Conservation (phyloP, 306 rosid species). For the Luffa acutangula region DNA sequence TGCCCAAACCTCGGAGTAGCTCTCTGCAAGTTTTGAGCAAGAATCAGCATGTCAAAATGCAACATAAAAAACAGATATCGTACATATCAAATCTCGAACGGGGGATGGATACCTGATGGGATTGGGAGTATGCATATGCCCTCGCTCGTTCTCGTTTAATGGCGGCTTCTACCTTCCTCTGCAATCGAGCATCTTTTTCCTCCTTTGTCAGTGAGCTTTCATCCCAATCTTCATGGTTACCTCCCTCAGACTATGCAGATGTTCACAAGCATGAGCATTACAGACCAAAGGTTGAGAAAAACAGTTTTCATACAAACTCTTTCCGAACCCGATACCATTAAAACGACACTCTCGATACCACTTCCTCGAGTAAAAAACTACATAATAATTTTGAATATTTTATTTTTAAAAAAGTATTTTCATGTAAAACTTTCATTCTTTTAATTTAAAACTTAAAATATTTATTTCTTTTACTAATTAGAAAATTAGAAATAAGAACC, state of each 20-base stretch:
- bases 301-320: neutral
- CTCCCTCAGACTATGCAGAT: constrained; percentile 59
- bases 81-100: neutral
- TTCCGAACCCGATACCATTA: neutral
- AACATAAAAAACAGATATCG: neutral
- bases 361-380: neutral
- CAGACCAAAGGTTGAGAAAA: neutral
- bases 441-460: neutral
- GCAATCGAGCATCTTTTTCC: constrained; percentile 75
- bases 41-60: neutral
- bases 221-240: constrained; percentile 73
- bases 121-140: constrained; percentile 81
- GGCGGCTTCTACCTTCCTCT: constrained; percentile 80
- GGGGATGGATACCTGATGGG: constrained; percentile 50
- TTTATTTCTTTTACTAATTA: neutral
- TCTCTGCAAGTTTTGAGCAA: constrained; percentile 55
- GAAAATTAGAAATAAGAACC: neutral
- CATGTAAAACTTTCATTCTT: neutral
- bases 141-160: constrained; percentile 89
- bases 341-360: neutral
- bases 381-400: no score
- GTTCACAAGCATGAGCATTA: neutral
- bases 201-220: constrained; percentile 84
- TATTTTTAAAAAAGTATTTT: no score
- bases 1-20: constrained; percentile 59